A percentile compares a stretch with the other conserved stretches of the same genome.
Conservation (phyloP, 176 grass and related monocot species). For the Eremochloa ophiuroides region DNA sequence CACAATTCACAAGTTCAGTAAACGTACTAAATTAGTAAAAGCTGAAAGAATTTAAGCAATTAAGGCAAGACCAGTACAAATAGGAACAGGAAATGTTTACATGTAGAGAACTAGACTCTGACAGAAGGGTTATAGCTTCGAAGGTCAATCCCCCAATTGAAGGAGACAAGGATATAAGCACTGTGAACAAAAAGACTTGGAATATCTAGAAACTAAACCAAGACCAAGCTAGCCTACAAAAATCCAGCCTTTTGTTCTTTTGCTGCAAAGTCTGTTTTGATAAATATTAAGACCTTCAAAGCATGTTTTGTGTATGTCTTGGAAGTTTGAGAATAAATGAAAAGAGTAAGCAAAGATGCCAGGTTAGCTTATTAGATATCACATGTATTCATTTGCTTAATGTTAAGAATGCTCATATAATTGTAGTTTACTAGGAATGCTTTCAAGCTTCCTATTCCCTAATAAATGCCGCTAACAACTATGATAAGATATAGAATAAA, state of each 20-base stretch:
- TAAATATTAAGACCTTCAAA: not conserved
- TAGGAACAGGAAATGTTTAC: not conserved
- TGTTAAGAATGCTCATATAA: not conserved
- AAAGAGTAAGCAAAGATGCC: not conserved
- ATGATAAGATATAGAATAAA: constrained; percentile 4
- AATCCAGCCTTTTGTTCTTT: constrained; percentile 7
- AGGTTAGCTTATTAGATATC: not conserved
- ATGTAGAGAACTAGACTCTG: not conserved
- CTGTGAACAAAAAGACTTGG: not conserved
- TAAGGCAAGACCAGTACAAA: not conserved
- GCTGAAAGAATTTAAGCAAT: not conserved
- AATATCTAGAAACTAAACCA: constrained; percentile 7
- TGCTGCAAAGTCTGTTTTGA: not conserved
- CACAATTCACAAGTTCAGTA: not conserved
- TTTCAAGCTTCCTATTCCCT: constrained; percentile 11
- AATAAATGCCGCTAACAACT: not conserved
- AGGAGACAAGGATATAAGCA: not conserved
- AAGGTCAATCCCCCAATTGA: constrained; percentile 7
- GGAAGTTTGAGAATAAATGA: not conserved
- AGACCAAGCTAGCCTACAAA: not conserved
- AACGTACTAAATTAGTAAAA: not conserved
- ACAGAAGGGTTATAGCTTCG: not conserved
- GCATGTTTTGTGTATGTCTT: not conserved
- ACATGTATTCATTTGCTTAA: not conserved
- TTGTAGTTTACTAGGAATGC: constrained; percentile 5